phyloP scores from a whole-genome alignment of 225 moss, liverwort and hornwort species.

The Polytrichum formosum region DNA sequence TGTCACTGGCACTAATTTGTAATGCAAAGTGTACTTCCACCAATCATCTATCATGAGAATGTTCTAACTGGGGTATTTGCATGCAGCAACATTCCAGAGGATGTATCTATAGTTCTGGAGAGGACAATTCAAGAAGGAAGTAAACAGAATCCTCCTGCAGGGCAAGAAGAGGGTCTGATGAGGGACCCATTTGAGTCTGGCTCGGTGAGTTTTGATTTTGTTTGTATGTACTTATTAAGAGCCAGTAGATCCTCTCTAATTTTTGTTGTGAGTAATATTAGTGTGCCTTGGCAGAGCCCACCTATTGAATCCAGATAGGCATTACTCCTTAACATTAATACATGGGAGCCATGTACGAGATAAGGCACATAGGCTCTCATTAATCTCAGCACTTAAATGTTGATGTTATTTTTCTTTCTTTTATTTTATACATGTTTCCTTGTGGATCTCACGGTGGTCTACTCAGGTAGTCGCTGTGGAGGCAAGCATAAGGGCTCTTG shows the following conservation, averaged over 20 bases:
- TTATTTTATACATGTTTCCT: not conserved
- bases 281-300: no score
- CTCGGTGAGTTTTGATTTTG: slow-evolving; percentile 48
- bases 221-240: no score
- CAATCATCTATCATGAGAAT: not conserved
- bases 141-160: slow-evolving; percentile 53
- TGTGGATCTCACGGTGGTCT: slow-evolving; percentile 1
- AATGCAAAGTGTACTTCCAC: not conserved
- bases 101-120: slow-evolving; percentile 67
- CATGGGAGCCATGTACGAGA: no score
- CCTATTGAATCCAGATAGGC: no score
- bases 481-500: slow-evolving; percentile 42
- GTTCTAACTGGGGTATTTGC: slow-evolving; percentile 6
- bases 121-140: slow-evolving; percentile 73
- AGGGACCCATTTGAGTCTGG: slow-evolving; percentile 85
- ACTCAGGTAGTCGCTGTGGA: slow-evolving; percentile 44
- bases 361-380: no score
- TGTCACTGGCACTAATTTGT: no score
- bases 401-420: no score
- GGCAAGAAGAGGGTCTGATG: slow-evolving; percentile 58
- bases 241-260: no score
- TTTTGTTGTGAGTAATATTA: no score
- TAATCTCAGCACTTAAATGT: no score
- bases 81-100: slow-evolving; percentile 66
- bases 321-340: no score